phyloP scores from a whole-genome alignment of 1,284 basidiomycete genomes.

The Heterobasidion parviporum region DNA sequence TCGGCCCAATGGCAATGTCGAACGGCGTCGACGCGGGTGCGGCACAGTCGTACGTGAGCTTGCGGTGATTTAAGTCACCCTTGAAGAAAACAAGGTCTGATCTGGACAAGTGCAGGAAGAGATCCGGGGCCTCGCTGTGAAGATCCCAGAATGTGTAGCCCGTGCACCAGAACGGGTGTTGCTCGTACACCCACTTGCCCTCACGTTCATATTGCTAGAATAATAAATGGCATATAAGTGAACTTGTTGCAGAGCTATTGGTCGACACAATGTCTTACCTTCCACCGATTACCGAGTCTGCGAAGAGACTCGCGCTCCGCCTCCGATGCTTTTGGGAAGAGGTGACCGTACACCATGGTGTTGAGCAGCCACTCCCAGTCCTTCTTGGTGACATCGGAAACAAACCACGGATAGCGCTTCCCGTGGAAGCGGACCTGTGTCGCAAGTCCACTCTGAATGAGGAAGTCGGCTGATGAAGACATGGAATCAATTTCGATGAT shows the following conservation, averaged over 20 bases:
- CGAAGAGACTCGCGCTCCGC: constrained; percentile 78
- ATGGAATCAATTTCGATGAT: neutral
- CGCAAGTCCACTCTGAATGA: constrained; percentile 87
- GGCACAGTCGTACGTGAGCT: constrained; percentile 87
- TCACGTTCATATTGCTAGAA: constrained; percentile 83
- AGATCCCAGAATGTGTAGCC: constrained; percentile 96
- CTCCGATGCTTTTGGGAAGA: constrained; percentile 79
- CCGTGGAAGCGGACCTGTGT: constrained; percentile 88
- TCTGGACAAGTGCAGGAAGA: constrained; percentile 87
- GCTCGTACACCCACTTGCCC: constrained; percentile 93
- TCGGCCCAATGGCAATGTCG: constrained; percentile 86
- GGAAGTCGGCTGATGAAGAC: constrained; percentile 60
- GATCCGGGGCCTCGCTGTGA: constrained; percentile 83
- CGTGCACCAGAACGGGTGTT: constrained; percentile 95
- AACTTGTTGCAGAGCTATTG: neutral
- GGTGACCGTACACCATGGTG: constrained; percentile 79
- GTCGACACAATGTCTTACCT: constrained; percentile 37
- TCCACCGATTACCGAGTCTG: constrained; percentile 84
- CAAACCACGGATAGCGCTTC: constrained; percentile 88
- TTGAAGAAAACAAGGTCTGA: constrained; percentile 96
- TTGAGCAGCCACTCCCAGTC: constrained; percentile 96
- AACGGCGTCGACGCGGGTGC: constrained; percentile 85
- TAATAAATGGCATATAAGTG: constrained; percentile 4
- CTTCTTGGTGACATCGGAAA: constrained; percentile 93
- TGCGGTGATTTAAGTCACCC: constrained; percentile 75